Percentiles rank a stretch among this genome's conserved stretches.
These are phyloP conservation scores for Candida vaughaniae DNA, from an alignment of 805 yeast genomes.

Conservation along the genomic window DNA sequence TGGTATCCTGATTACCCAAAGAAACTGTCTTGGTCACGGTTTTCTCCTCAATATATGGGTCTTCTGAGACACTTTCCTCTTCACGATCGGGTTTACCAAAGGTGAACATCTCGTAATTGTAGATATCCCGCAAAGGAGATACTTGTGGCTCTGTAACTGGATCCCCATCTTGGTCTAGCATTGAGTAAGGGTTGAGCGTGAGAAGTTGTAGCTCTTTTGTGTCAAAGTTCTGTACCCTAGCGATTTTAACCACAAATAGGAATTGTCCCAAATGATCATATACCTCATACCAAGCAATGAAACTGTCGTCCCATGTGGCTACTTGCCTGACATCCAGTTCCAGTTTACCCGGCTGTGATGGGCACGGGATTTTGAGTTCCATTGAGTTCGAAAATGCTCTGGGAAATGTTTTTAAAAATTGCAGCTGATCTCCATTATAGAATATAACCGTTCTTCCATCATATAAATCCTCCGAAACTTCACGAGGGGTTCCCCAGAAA, in stretches of 20 bases:
- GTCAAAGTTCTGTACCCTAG: conserved; percentile 21
- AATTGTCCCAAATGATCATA: conserved; percentile 34
- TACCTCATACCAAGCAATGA: conserved; percentile 36
- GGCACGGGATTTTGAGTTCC: conserved; percentile 18
- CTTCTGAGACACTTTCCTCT: too few relatives aligned
- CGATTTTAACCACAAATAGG: conserved; percentile 22
- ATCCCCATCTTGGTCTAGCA: conserved; percentile 33
- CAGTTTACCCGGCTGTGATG: background rate
- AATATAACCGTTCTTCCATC: conserved; percentile 12
- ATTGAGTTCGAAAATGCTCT: conserved; percentile 19
- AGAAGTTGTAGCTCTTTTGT: conserved; percentile 12
- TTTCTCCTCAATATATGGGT: too few relatives aligned
- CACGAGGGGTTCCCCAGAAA: conserved; percentile 20
- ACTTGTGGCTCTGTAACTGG: conserved; percentile 14
- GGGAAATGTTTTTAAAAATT: conserved; percentile 16
- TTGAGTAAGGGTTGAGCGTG: conserved; percentile 29
- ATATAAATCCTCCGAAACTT: conserved; percentile 3
- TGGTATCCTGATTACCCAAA: too few relatives aligned
- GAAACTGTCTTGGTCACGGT: too few relatives aligned
- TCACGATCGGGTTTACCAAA: background rate
- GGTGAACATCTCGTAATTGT: conserved; percentile 5
- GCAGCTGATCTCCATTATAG: conserved; percentile 6
- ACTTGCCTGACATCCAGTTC: background rate
- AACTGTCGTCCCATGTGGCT: conserved; percentile 30
- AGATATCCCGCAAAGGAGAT: background rate